Base-by-base conservation (phyloP, 176 grass and related monocot genomes). In the Oryza punctata region DNA sequence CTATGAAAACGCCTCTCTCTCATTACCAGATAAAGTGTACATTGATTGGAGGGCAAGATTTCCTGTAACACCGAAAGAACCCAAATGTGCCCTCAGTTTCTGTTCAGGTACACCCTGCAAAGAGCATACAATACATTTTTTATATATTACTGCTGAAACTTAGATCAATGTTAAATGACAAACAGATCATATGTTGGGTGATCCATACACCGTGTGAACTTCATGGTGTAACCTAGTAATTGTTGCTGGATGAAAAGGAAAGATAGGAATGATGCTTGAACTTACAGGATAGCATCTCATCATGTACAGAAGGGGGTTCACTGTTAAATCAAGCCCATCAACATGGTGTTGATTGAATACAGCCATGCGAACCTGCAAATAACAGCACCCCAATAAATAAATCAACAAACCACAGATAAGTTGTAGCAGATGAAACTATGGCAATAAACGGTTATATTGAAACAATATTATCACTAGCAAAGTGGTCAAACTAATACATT, bases 261-360 rank as follows among this genome's bases (percentile, higher is more conserved):
- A 65, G 35, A 28, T n/a, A 18, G 63, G 23, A 25, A 19, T 21
- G 57, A 81, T 61, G 67, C 27, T 87, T 85, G 13, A 81, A 77
- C 90, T 93, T 89, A 98, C 95, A 63, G 92, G 95, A 57, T 82
- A 98, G 65, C 95, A 98, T 87, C 57, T 89, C 95, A 98, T 98
- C 95, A 98, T 98, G 82, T 98, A 98, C 77, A 98, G 41, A 88
- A 98, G 92, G 38, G 95, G 92, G 38, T 95, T 98, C 82, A 90
- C 84, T 10, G 95, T 86, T 64, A 98, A 91, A 88, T 95, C 96
- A 65, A 98, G 92, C 8, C 96, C 96, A 77, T 98, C 96, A 65
- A 98, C 96, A 82, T 98, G 96, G 82, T 98, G 96, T 63, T 98
- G 96, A 78, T 88, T 98, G 80, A 98, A 98, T 79, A 98, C 96